Percentiles rank a stretch among this genome's conserved stretches.
phyloP scores from a whole-genome alignment of 2,329 filamentous ascomycete genomes.

The Fonsecaea multimorphosa region DNA sequence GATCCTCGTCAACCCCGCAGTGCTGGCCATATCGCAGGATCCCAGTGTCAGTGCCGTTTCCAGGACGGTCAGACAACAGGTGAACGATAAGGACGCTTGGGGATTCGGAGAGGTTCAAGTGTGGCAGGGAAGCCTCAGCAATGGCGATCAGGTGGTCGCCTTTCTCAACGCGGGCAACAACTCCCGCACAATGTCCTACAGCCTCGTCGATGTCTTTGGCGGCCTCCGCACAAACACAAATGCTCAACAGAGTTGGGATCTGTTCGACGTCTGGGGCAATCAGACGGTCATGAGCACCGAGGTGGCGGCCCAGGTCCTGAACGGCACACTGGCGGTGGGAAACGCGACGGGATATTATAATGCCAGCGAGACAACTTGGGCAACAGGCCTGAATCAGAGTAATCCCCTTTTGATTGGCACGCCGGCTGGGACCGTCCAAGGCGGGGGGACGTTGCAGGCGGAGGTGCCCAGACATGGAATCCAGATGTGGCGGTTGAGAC shows the following conservation, averaged over 20 bases:
- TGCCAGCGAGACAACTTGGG: slow-evolving; percentile 56
- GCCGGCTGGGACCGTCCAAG: slow-evolving; percentile 53
- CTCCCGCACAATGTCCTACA: slow-evolving; percentile 55
- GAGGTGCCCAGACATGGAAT: slow-evolving; percentile 57
- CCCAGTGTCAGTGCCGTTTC: slow-evolving; percentile 50
- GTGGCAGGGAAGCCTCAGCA: slow-evolving; percentile 57
- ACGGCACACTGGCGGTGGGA: slow-evolving; percentile 42
- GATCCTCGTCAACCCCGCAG: slow-evolving; percentile 56
- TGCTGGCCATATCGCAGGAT: slow-evolving; percentile 59
- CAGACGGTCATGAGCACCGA: slow-evolving; percentile 55
- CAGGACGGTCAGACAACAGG: slow-evolving; percentile 54
- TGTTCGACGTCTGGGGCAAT: slow-evolving; percentile 63
- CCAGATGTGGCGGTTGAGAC: slow-evolving; percentile 57
- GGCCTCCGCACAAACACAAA: slow-evolving; percentile 51
- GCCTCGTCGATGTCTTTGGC: slow-evolving; percentile 61
- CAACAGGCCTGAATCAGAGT: slow-evolving; percentile 52
- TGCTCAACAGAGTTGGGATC: slow-evolving; percentile 56
- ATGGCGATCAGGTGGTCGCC: slow-evolving; percentile 56
- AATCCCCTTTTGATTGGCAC: slow-evolving; percentile 55
- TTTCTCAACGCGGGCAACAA: slow-evolving; percentile 58
- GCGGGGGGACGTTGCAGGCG: slow-evolving; percentile 44
- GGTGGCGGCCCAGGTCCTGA: slow-evolving; percentile 54
- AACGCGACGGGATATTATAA: slow-evolving; percentile 54
- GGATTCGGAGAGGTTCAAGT: slow-evolving; percentile 57
- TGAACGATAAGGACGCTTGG: slow-evolving; percentile 50